Conservation (phyloP, 2,329 filamentous ascomycete genomes). For the Zymoseptoria ardabiliae region DNA sequence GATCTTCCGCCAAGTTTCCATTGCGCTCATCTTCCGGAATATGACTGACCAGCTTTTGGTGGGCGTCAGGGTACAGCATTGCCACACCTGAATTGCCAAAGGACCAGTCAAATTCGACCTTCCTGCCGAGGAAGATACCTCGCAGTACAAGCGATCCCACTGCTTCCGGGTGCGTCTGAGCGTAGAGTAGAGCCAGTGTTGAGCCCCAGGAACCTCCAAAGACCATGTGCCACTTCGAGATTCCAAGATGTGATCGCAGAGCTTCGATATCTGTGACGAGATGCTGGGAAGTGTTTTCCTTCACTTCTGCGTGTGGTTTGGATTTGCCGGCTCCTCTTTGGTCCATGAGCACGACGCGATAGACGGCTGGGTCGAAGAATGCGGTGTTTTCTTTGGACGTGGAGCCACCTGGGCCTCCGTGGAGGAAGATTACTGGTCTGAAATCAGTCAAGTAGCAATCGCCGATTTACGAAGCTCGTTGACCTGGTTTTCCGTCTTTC, state of each 20-base stretch:
- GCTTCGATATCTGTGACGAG: constrained; percentile 13
- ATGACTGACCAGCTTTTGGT: constrained; percentile 4
- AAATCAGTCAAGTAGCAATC: neutral
- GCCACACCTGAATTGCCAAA: constrained; percentile 1
- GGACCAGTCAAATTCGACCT: constrained; percentile 6
- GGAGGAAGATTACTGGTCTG: constrained; percentile 10
- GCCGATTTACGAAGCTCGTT: neutral
- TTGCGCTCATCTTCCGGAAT: constrained; percentile 3
- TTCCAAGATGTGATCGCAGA: constrained; percentile 7
- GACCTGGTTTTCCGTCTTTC: constrained; percentile 6
- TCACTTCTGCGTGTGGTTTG: constrained; percentile 8
- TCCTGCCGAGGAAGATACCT: constrained; percentile 9
- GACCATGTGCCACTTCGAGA: constrained; percentile 13
- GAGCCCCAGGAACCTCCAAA: constrained; percentile 15
- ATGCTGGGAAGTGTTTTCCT: constrained; percentile 12
- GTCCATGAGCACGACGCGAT: constrained; percentile 35
- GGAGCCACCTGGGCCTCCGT: constrained; percentile 13
- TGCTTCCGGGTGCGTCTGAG: constrained; percentile 6
- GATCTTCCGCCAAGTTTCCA: neutral
- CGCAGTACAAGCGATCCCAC: constrained; percentile 10
- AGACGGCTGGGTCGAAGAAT: constrained; percentile 27
- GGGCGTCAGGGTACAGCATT: constrained; percentile 11
- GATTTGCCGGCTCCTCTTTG: constrained; percentile 36
- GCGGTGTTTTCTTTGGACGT: constrained; percentile 7
- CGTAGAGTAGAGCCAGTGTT: constrained; percentile 13